These are phyloP conservation scores for Omphalotus olearius DNA, from an alignment of 1,284 basidiomycete genomes.

Conservation along the genomic window DNA sequence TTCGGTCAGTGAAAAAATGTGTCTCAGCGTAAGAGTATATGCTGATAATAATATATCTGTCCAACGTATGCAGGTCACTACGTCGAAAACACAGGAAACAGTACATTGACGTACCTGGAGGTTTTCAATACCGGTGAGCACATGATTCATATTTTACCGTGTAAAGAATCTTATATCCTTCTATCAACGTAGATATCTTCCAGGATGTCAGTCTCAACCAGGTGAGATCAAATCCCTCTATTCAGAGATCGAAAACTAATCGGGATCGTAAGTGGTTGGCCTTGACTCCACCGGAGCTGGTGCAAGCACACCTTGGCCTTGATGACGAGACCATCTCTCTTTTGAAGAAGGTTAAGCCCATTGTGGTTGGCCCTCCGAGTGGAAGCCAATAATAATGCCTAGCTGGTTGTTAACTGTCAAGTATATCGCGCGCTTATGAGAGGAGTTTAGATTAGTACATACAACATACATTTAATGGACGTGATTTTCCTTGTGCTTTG, in stretches of 20 bases:
- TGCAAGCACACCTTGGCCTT: slow-evolving; percentile 34
- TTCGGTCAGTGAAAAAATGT: slow-evolving; percentile 33
- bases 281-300: slow-evolving; percentile 35
- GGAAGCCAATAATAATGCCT: too few relatives aligned
- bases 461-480: too few relatives aligned
- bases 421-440: too few relatives aligned
- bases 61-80: slow-evolving; percentile 45
- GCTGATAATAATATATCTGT: background rate
- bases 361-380: slow-evolving; percentile 3
- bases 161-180: background rate
- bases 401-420: too few relatives aligned
- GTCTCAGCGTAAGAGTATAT: too few relatives aligned
- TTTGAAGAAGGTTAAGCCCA: slow-evolving; percentile 31
- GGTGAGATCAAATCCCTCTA: slow-evolving; percentile 25
- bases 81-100: slow-evolving; percentile 68
- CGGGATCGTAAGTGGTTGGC: slow-evolving; percentile 31
- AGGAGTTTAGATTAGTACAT: too few relatives aligned
- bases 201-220: slow-evolving; percentile 64
- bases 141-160: background rate
- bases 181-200: slow-evolving; percentile 38
- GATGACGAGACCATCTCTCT: slow-evolving; percentile 29
- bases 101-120: slow-evolving; percentile 59
- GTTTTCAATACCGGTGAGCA: slow-evolving; percentile 54
- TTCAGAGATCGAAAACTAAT: background rate
- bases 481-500: too few relatives aligned